These are phyloP conservation scores for Solioccasus polychromus DNA, from an alignment of 768 basidiomycete species.

Conservation along the genomic window DNA sequence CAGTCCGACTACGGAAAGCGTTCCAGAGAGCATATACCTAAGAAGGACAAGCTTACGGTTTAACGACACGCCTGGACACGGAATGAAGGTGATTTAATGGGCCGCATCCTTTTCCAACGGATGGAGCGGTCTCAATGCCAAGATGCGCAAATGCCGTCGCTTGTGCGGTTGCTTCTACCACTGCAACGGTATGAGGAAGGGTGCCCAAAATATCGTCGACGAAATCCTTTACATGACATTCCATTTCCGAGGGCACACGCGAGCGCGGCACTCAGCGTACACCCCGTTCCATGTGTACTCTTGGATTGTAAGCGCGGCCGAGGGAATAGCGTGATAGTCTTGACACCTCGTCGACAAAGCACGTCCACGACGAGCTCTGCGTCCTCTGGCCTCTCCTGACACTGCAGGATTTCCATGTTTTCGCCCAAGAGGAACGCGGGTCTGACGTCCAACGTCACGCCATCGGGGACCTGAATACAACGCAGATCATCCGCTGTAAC, in stretches of 20 bases:
- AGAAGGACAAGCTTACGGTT: conserved; percentile 45
- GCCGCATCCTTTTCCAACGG: conserved; percentile 74
- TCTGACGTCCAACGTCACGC: conserved; percentile 35
- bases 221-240: conserved; percentile 34
- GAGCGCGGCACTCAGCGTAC: conserved; percentile 84
- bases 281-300: conserved; percentile 91
- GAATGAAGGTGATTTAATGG: conserved; percentile 86
- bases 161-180: conserved; percentile 52
- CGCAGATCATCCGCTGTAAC: conserved; percentile 46
- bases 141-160: conserved; percentile 72
- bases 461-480: conserved; percentile 24
- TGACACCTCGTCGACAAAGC: conserved; percentile 39
- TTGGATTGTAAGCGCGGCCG: conserved; percentile 61
- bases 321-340: conserved; percentile 48
- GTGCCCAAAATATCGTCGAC: not conserved
- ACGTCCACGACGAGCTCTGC: conserved; percentile 60
- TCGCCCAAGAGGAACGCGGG: conserved; percentile 47
- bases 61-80: conserved; percentile 45
- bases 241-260: conserved; percentile 61
- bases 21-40: not conserved
- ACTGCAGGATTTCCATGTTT: conserved; percentile 63
- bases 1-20: conserved; percentile 46
- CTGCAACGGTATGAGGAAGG: conserved; percentile 29
- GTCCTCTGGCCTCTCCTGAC: conserved; percentile 4
- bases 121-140: conserved; percentile 66